Percentiles rank a stretch among this genome's conserved stretches.
Conservation (phyloP, 306 rosid species). For the Inga oerstediana region DNA sequence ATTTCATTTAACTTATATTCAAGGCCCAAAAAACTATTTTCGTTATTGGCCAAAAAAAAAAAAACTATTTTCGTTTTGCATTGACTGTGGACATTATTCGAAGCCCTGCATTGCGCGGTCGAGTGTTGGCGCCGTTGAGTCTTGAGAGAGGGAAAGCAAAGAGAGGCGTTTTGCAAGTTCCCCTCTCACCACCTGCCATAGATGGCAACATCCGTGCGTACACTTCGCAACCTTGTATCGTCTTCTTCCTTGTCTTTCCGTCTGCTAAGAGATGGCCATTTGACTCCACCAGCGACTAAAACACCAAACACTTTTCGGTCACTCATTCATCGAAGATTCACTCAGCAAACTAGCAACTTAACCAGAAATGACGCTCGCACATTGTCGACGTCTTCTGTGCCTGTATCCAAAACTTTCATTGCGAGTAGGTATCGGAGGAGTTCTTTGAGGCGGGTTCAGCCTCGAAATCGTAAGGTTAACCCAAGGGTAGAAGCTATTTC, state of each 20-base stretch:
- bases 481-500: slow-evolving; percentile 13
- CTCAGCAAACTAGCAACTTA: not conserved
- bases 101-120: not conserved
- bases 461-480: slow-evolving; percentile 11
- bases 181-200: not conserved
- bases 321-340: not conserved
- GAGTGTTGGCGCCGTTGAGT: not conserved
- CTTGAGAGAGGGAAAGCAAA: not conserved
- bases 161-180: not conserved
- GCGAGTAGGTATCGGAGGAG: slow-evolving; percentile 14
- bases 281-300: slow-evolving; percentile 8
- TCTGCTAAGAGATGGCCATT: slow-evolving; percentile 31
- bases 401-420: slow-evolving; percentile 1
- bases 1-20: too few species aligned
- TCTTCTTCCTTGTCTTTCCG: slow-evolving; percentile 25
- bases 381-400: slow-evolving; percentile 15
- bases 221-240: slow-evolving; percentile 40
- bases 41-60: too few species aligned
- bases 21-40: too few species aligned
- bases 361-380: not conserved
- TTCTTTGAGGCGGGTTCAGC: slow-evolving; percentile 17
- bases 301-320: slow-evolving; percentile 18
- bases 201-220: slow-evolving; percentile 42
- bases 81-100: too few species aligned
- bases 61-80: too few species aligned